Conservation (phyloP, 441 rosid genomes). For the Daphne laureola region DNA sequence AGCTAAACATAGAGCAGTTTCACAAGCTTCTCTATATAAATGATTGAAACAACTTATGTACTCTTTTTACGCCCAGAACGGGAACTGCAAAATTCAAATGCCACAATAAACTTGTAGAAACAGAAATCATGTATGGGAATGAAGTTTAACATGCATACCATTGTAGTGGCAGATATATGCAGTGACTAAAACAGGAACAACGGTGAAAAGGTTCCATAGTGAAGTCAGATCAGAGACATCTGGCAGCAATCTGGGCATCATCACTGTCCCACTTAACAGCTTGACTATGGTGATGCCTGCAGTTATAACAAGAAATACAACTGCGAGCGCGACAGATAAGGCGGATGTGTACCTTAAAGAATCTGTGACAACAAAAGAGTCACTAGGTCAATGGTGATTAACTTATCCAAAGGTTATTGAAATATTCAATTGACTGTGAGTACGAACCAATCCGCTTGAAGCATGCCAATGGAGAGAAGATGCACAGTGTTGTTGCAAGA, state of each 20-base stretch:
- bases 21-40: too few species aligned
- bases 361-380: conserved; percentile 49
- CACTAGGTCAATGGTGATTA: neutral
- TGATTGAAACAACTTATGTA: too few species aligned
- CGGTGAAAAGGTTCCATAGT: conserved; percentile 80
- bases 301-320: conserved; percentile 79
- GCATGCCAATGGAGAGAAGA: conserved; percentile 85
- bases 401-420: conserved; percentile 3
- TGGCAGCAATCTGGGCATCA: conserved; percentile 84
- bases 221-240: conserved; percentile 62
- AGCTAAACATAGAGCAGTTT: too few species aligned
- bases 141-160: conserved; percentile 32
- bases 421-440: neutral
- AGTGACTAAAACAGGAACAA: conserved; percentile 88
- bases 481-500: conserved; percentile 56
- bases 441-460: conserved; percentile 81
- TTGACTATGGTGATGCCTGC: conserved; percentile 70
- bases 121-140: neutral
- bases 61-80: neutral
- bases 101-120: neutral
- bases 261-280: conserved; percentile 57
- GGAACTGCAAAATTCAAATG: neutral
- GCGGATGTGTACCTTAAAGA: conserved; percentile 94
- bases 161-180: conserved; percentile 95
- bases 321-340: conserved; percentile 78